Base-by-base conservation (phyloP, 176 grass and related monocot genomes). In the Oryza australiensis region DNA sequence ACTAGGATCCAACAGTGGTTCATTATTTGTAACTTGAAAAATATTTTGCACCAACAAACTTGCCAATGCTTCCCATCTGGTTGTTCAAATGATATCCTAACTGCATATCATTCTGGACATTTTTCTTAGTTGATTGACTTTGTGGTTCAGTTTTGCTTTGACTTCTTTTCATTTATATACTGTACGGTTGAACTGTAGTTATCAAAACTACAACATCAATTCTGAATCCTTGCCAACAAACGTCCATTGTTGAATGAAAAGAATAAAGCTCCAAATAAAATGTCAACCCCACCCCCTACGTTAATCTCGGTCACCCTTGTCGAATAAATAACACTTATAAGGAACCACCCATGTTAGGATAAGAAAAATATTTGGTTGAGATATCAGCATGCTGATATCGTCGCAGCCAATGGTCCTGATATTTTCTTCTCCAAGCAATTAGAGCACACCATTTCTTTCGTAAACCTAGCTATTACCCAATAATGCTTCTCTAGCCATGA, bases 251-350 rank as follows among this genome's bases (percentile, higher is more conserved):
- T 62, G 66, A 14, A 68, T 13, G 18, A 67, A 67, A 51, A 66
- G 11, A 5, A 74, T 59, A 62, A 12, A 1, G 7, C 30, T 13
- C 75, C 5, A 55, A 55, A 55, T 22, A 35, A 80, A 81, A 86
- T n/a, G 84, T 86, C 77, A 81, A 86, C 62, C 73, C 59, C 30
- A 7, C 16, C 46, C n/a, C 32, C 73, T 51, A 32, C 7, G n/a
- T 49, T 51, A 79, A 66, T 24, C n/a, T n/a, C 24, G 7, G 32
- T 74, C 79, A 51, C 20, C 34, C 26, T 45, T 24, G 64, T 70
- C 35, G 43, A 51, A 62, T 73, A 41, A 53, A 16, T 22, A 28
- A 73, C n/a, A 10, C 55, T 60, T 45, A 42, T 34, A 34, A 71
- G 41, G 29, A 16, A 26, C 18, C 66, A 35, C 27, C 2, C 20